Percentiles rank a stretch among this genome's conserved stretches.
Evolutionary conservation across 2,329 filamentous ascomycete species (phyloP).

Genomic region (Aspergillus ochraceus): DNA sequence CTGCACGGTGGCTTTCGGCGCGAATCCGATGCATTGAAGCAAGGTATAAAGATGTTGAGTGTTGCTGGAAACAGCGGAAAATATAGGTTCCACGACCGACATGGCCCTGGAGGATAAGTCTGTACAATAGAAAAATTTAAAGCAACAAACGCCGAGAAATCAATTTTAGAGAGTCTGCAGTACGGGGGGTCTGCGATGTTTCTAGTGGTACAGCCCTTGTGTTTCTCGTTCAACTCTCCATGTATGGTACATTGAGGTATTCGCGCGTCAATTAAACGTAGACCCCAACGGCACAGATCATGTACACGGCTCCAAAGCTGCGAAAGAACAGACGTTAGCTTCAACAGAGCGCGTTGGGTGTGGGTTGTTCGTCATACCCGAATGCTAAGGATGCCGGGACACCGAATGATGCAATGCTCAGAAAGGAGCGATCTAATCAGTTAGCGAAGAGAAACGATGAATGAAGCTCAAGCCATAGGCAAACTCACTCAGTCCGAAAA

Average conservation of each 20-base stretch:
- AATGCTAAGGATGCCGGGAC: slow-evolving; percentile 84
- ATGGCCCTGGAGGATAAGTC: slow-evolving; percentile 11
- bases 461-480: neutral
- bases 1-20: slow-evolving; percentile 63
- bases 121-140: slow-evolving; percentile 8
- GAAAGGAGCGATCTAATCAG: slow-evolving; percentile 72
- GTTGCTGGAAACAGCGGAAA: slow-evolving; percentile 62
- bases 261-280: slow-evolving; percentile 69
- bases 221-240: slow-evolving; percentile 27
- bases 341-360: slow-evolving; percentile 3
- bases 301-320: slow-evolving; percentile 92
- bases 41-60: slow-evolving; percentile 61
- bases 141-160: slow-evolving; percentile 11
- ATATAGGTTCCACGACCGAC: slow-evolving; percentile 43
- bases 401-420: slow-evolving; percentile 75
- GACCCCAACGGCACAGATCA: slow-evolving; percentile 98
- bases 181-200: slow-evolving; percentile 26
- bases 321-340: slow-evolving; percentile 10
- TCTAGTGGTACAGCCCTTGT: slow-evolving; percentile 33
- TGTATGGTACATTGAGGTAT: slow-evolving; percentile 38
- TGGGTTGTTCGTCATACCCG: slow-evolving; percentile 65
- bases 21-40: slow-evolving; percentile 63
- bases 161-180: slow-evolving; percentile 15
- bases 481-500: slow-evolving; percentile 83
- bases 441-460: slow-evolving; percentile 9